These are phyloP conservation scores for Penicillium parvum DNA, from an alignment of 495 filamentous ascomycete species.

Conservation along the genomic window DNA sequence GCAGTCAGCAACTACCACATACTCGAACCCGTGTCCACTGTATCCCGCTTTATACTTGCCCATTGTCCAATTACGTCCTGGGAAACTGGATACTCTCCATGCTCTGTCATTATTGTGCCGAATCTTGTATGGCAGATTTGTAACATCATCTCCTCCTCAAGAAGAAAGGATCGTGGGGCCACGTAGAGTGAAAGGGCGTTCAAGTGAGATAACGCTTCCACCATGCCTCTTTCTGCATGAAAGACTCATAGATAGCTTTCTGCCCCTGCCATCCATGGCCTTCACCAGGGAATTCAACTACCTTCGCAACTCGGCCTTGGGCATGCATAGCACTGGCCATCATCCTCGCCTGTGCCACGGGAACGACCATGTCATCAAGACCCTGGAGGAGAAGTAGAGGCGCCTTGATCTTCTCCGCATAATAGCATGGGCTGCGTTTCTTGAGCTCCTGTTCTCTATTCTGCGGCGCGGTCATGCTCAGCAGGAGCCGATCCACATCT, in stretches of 20 bases:
- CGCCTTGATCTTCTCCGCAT: conserved; percentile 40
- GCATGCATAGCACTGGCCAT: conserved; percentile 36
- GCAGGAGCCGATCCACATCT: conserved; percentile 40
- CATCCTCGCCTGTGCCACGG: conserved; percentile 40
- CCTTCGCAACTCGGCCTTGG: conserved; percentile 35
- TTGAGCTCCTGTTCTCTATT: conserved; percentile 34
- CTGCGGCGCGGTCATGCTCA: conserved; percentile 21
- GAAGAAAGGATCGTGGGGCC: too few relatives aligned
- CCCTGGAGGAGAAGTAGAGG: conserved; percentile 47
- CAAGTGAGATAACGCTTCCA: conserved; percentile 24
- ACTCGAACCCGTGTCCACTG: too few relatives aligned
- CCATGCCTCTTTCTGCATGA: conserved; percentile 21
- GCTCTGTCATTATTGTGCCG: too few relatives aligned
- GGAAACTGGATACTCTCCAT: too few relatives aligned
- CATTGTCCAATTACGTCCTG: too few relatives aligned
- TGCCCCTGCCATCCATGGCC: conserved; percentile 39
- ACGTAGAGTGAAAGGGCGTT: too few relatives aligned
- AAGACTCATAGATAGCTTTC: conserved; percentile 23
- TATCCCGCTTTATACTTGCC: too few relatives aligned
- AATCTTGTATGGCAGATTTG: too few relatives aligned
- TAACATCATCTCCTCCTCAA: too few relatives aligned
- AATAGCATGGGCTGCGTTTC: conserved; percentile 40
- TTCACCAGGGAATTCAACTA: conserved; percentile 45
- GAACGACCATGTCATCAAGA: conserved; percentile 43
- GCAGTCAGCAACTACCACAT: too few relatives aligned